Evolutionary conservation across 306 rosid genomes (phyloP).

Genomic region (Leucaena leucocephala): DNA sequence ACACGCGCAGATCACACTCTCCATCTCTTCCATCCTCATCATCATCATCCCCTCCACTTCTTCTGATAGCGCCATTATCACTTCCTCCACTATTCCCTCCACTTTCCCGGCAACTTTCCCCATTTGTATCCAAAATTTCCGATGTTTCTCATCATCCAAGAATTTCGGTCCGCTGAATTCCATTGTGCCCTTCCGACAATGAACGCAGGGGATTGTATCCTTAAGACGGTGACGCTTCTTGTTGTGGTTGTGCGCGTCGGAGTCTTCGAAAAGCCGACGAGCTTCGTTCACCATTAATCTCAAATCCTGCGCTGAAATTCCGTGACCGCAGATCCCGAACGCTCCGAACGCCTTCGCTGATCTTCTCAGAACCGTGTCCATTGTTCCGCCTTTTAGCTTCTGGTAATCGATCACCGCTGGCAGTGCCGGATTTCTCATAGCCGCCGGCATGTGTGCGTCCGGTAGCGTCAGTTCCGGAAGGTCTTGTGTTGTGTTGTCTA

Average conservation of each 20-base stretch:
- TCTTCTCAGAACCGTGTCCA: slow-evolving; percentile 43
- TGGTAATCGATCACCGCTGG: slow-evolving; percentile 60
- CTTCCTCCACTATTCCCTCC: slow-evolving; percentile 58
- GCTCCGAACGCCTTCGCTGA: slow-evolving; percentile 63
- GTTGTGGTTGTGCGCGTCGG: not conserved
- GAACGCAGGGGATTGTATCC: slow-evolving; percentile 53
- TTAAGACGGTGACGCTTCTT: slow-evolving; percentile 23
- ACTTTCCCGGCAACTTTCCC: slow-evolving; percentile 61
- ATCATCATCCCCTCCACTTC: slow-evolving; percentile 34
- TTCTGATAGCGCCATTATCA: slow-evolving; percentile 39
- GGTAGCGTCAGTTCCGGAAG: slow-evolving; percentile 63
- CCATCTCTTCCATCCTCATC: slow-evolving; percentile 40
- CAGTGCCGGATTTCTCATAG: slow-evolving; percentile 3
- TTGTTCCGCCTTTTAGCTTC: slow-evolving; percentile 32
- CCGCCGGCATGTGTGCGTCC: slow-evolving; percentile 22
- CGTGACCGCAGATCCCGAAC: slow-evolving; percentile 62
- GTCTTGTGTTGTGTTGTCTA: slow-evolving; percentile 46
- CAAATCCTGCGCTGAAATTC: slow-evolving; percentile 55
- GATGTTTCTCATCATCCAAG: slow-evolving; percentile 33
- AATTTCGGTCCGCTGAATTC: slow-evolving; percentile 34
- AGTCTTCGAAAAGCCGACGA: slow-evolving; percentile 33
- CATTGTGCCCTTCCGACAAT: slow-evolving; percentile 30
- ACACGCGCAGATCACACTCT: slow-evolving; percentile 47
- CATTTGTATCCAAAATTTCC: slow-evolving; percentile 55
- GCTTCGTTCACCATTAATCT: slow-evolving; percentile 47